Evolutionary conservation across 139 green algal genomes (phyloP).

Genomic region (Pseudopediastrum boryanum): DNA sequence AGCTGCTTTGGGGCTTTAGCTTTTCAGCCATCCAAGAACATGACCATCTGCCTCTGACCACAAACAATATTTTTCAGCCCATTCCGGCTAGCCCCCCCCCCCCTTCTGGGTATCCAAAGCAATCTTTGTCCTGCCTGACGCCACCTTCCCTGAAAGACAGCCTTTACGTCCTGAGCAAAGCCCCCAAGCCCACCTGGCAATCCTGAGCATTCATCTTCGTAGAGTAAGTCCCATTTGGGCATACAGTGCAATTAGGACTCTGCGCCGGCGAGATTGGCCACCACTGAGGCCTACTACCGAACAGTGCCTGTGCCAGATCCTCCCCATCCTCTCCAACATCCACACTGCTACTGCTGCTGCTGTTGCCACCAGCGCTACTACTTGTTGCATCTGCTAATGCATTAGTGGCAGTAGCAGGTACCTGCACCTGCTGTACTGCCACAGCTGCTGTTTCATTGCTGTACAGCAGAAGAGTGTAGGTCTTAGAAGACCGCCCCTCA

Average conservation of each 20-base stretch:
- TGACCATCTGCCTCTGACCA: too few species aligned
- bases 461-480: constrained; percentile 38
- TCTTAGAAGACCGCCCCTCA: constrained; percentile 30
- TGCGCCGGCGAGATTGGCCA: constrained; percentile 36
- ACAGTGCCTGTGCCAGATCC: neutral
- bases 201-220: constrained; percentile 9
- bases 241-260: constrained; percentile 23
- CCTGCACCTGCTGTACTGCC: neutral
- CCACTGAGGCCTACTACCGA: neutral
- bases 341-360: neutral
- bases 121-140: too few species aligned
- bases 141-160: too few species aligned
- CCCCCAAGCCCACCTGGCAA: constrained; percentile 24
- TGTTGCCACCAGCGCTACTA: neutral
- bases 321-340: constrained; percentile 7
- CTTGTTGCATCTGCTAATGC: neutral
- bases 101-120: too few species aligned
- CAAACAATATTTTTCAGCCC: too few species aligned
- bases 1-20: too few species aligned
- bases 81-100: too few species aligned
- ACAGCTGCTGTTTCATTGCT: constrained; percentile 20
- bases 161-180: too few species aligned
- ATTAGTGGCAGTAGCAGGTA: constrained; percentile 11
- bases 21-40: too few species aligned
- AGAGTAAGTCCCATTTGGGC: constrained; percentile 31